Conservation (phyloP, 1,139 yeast genomes). For the Yamadazyma dushanensis region DNA sequence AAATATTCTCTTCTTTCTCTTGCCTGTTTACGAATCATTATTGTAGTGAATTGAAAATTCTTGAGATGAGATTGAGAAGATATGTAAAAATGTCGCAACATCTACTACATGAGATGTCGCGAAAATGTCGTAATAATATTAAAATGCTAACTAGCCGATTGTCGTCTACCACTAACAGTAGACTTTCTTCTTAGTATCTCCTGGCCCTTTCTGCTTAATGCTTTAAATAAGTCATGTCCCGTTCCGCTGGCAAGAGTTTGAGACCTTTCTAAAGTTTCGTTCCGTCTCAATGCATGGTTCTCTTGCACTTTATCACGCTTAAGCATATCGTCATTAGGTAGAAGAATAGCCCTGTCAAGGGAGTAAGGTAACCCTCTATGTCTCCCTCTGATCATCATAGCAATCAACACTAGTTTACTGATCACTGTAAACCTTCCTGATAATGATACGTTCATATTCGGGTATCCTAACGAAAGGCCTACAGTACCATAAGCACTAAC, state of each 20-base stretch:
- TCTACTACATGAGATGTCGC: no score
- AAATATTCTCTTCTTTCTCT: constrained; percentile 93
- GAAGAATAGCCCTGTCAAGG: constrained; percentile 89
- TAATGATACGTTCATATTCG: constrained; percentile 64
- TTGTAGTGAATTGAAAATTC: constrained; percentile 2
- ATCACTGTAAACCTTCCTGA: constrained; percentile 68
- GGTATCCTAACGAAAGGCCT: constrained; percentile 85
- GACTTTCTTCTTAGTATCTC: constrained; percentile 13
- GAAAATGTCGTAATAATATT: no score
- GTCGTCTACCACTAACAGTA: constrained; percentile 3
- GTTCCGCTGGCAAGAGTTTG: constrained; percentile 16
- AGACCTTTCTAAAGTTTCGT: constrained; percentile 29
- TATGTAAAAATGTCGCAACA: background rate
- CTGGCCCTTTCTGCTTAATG: constrained; percentile 17
- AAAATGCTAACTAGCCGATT: background rate
- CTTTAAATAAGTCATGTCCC: constrained; percentile 13
- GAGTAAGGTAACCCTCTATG: constrained; percentile 96
- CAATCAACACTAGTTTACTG: constrained; percentile 82
- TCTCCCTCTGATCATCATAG: constrained; percentile 90
- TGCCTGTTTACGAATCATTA: constrained; percentile 83
- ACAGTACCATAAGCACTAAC: constrained; percentile 97
- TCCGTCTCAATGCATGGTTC: constrained; percentile 46
- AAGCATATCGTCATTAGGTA: constrained; percentile 71
- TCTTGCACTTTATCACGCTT: constrained; percentile 70
- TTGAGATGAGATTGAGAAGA: constrained; percentile 14